Percentiles rank a stretch among this genome's conserved stretches.
These are phyloP conservation scores for Kazachstania bromeliacearum DNA, from an alignment of 805 yeast species.

Conservation along the genomic window DNA sequence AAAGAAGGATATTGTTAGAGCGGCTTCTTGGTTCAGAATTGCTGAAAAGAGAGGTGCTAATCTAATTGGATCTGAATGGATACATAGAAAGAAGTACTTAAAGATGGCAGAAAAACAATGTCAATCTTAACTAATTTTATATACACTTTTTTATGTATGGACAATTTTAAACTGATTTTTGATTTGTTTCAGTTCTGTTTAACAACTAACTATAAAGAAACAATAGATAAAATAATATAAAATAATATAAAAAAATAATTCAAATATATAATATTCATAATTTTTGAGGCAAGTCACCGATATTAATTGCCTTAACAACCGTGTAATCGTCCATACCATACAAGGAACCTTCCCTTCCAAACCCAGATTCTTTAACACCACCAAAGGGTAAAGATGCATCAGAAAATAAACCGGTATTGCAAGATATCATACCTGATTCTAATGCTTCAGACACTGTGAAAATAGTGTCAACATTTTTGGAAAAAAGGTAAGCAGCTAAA, in stretches of 20 bases:
- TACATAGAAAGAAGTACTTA: conserved; percentile 58
- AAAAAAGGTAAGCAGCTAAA: conserved; percentile 50
- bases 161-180: too few species aligned
- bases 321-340: conserved; percentile 56
- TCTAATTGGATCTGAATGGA: conserved; percentile 65
- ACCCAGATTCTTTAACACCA: conserved; percentile 58
- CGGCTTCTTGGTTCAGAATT: conserved; percentile 62
- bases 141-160: too few species aligned
- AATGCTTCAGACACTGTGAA: conserved; percentile 46
- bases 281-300: conserved; percentile 30
- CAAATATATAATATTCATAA: conserved; percentile 4
- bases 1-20: conserved; percentile 48
- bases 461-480: conserved; percentile 41
- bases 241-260: not conserved
- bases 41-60: conserved; percentile 55
- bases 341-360: conserved; percentile 60
- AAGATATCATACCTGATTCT: conserved; percentile 59
- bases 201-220: too few species aligned
- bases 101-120: conserved; percentile 8
- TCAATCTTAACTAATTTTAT: too few species aligned
- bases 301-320: conserved; percentile 41
- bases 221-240: not conserved
- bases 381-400: conserved; percentile 52
- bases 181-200: too few species aligned
- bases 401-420: conserved; percentile 49